Conservation (phyloP, 2,329 filamentous ascomycete genomes). For the Aspergillus pseudoviridinutans region DNA sequence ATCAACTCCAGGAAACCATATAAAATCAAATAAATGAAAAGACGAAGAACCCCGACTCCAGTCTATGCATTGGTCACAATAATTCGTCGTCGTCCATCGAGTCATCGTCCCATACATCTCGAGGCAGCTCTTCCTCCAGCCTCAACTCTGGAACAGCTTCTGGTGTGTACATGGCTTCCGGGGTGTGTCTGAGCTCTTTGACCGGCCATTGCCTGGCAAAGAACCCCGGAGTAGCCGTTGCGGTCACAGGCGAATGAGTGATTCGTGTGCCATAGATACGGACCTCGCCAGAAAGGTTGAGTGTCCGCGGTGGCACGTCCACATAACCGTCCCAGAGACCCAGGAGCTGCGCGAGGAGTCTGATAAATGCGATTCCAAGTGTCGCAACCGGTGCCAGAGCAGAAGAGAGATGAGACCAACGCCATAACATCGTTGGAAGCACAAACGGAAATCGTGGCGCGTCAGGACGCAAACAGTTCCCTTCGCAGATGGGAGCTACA, state of each 20-base stretch:
- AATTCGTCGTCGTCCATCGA: slow-evolving; percentile 35
- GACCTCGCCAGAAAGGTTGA: slow-evolving; percentile 27
- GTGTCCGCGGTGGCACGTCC: slow-evolving; percentile 23
- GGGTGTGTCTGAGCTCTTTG: background rate
- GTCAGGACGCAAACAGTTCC: slow-evolving; percentile 49
- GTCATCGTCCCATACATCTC: slow-evolving; percentile 8
- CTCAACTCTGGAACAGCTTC: background rate
- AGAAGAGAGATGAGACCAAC: slow-evolving; percentile 39
- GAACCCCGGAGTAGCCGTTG: slow-evolving; percentile 10
- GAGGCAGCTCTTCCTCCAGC: background rate
- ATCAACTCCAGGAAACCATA: background rate
- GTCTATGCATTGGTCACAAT: slow-evolving; percentile 14
- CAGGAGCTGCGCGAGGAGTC: slow-evolving; percentile 32
- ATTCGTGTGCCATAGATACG: slow-evolving; percentile 27
- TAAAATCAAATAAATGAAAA: background rate
- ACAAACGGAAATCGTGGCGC: slow-evolving; percentile 55
- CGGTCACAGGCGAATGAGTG: slow-evolving; percentile 14
- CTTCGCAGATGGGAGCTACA: slow-evolving; percentile 46
- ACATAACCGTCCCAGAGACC: slow-evolving; percentile 43
- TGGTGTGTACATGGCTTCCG: background rate
- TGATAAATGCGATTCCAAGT: slow-evolving; percentile 26
- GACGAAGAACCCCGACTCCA: background rate
- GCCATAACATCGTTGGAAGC: slow-evolving; percentile 52
- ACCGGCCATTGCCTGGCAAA: slow-evolving; percentile 4
- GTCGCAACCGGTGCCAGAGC: slow-evolving; percentile 29